Conservation (phyloP, 371 early-diverging fungal species). For the Massospora cicadina region DNA sequence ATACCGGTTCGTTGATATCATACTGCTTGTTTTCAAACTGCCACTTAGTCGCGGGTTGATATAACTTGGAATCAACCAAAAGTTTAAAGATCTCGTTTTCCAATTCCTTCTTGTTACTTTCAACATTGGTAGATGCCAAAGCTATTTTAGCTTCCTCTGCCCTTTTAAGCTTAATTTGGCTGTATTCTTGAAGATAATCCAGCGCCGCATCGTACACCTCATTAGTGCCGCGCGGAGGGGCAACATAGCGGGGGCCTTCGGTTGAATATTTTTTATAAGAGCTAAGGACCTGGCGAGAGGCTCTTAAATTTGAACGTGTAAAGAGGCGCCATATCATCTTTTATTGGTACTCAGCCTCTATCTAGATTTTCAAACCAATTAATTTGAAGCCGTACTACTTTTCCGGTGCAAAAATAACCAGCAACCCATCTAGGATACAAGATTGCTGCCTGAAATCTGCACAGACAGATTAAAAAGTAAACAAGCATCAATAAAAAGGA, state of each 20-base stretch:
- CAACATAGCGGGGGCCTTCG: neutral
- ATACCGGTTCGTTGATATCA: constrained; percentile 1
- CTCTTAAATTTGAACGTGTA: neutral
- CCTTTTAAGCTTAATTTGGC: neutral
- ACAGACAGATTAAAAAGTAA: too few relatives aligned
- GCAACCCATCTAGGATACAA: too few relatives aligned
- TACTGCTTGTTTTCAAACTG: constrained; percentile 25
- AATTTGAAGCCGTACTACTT: too few relatives aligned
- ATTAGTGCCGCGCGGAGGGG: neutral
- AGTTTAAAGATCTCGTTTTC: neutral
- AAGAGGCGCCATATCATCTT: neutral
- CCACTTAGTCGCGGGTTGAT: neutral
- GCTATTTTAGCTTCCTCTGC: neutral
- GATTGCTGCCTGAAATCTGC: too few relatives aligned
- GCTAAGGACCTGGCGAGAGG: neutral
- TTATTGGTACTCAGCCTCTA: too few relatives aligned
- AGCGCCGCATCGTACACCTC: neutral
- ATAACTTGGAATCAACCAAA: neutral
- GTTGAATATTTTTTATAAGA: neutral
- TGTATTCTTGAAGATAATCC: neutral
- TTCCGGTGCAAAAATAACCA: too few relatives aligned
- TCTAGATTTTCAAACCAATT: too few relatives aligned
- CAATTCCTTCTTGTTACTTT: neutral
- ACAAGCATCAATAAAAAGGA: too few relatives aligned
- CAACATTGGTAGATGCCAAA: neutral